phyloP scores from a whole-genome alignment of 495 filamentous ascomycete genomes.

The Tuber brumale region DNA sequence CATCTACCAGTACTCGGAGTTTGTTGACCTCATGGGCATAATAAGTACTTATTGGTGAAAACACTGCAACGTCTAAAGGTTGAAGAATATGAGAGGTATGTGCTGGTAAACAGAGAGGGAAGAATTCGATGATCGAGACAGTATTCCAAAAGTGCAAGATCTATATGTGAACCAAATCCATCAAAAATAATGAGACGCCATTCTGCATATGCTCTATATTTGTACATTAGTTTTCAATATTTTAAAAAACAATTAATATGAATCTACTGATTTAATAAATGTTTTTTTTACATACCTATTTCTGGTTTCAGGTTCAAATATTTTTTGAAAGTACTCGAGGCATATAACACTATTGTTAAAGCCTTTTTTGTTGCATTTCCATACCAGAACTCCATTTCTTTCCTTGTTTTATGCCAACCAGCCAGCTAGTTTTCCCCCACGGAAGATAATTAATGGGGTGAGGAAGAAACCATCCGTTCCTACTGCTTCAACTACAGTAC shows the following conservation, averaged over 20 bases:
- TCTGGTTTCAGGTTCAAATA: no score
- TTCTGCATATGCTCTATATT: neutral
- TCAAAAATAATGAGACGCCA: slow-evolving; percentile 14
- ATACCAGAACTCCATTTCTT: neutral
- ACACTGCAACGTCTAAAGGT: slow-evolving; percentile 12
- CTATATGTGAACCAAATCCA: slow-evolving; percentile 9
- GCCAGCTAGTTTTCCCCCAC: neutral
- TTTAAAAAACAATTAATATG: neutral
- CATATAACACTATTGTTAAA: no score
- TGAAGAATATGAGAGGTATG: slow-evolving; percentile 14
- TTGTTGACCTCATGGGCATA: slow-evolving; percentile 3
- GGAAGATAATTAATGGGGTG: neutral
- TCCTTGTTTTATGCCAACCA: neutral
- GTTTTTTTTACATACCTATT: no score
- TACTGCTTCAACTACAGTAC: neutral
- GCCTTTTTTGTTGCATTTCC: no score
- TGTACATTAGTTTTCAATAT: neutral
- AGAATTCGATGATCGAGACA: slow-evolving; percentile 17
- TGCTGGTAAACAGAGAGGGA: slow-evolving; percentile 10
- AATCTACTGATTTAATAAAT: no score
- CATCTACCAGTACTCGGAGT: neutral
- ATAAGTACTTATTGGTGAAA: slow-evolving; percentile 7
- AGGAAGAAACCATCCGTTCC: neutral
- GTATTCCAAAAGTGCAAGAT: slow-evolving; percentile 9
- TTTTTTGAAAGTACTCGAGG: no score